Evolutionary conservation across 225 moss, liverwort and hornwort genomes (phyloP), one percentile per base, ranked within the genome.

Genomic region (Antitrichia curtipendula): DNA sequence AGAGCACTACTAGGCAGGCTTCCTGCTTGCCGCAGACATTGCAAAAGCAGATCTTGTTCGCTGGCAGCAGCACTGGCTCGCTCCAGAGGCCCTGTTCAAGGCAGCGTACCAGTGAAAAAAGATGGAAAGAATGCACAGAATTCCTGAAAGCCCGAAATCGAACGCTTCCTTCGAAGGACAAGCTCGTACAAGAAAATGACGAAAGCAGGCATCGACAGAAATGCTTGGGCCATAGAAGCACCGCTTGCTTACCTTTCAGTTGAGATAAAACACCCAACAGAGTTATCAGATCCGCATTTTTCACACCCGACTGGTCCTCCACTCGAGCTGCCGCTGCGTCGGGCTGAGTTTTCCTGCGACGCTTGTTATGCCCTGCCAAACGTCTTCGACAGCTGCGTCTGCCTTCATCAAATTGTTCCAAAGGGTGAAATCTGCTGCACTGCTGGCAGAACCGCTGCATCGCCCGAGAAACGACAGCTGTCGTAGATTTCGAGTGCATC

Each of bases 361-460:
- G 95, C 61, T 94, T 95, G 84, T 98, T 98, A 57, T 98, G 98
- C 23, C 98, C 98, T 45, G 95, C 98, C 63, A 98, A 87, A 68
- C 98, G 95, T 81, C 98, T 94, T 83, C 98, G 93, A 91, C 98
- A 98, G 84, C 98, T 98, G 87, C 98, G 93, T 90, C 91, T 98
- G 56, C 95, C 98, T 92, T 97, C 98, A 88, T 98, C 98, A 87
- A 98, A 98, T 75, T 96, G 93, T 40, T 93, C 54, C 88, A 98
- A 86, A 22, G 96, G 95, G 78, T 95, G 88, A 89, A 94, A 92
- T 91, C 95, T 97, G 95, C 98, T 98, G 74, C 98, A 98, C 90
- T 98, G 98, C 95, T 98, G 98, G 80, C 98, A 98, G 92, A 98
- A 98, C 47, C 98, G 97, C 81, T 98, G 98, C 97, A 96, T 95